A percentile compares a stretch with the other conserved stretches of the same genome.
These are phyloP conservation scores for Colletotrichum incanum DNA, from an alignment of 2,329 filamentous ascomycete species.

Conservation along the genomic window DNA sequence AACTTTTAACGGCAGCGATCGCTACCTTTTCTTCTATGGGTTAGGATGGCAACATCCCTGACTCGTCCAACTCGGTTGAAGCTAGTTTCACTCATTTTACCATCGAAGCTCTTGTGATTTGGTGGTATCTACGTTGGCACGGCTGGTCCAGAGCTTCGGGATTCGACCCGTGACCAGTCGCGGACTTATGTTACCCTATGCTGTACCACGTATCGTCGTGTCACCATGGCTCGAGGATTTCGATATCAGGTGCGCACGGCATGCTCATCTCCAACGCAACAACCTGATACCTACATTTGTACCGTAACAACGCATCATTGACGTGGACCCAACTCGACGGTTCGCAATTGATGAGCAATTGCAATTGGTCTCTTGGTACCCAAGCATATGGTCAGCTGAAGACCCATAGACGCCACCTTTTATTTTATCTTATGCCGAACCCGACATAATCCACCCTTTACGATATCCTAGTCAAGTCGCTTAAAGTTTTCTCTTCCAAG, in stretches of 20 bases:
- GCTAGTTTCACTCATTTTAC: too few species aligned
- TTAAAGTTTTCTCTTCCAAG: background rate
- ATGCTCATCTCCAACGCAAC: background rate
- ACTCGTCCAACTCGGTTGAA: background rate
- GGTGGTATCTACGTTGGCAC: slow-evolving; percentile 3
- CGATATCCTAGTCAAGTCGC: background rate
- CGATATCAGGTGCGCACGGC: background rate
- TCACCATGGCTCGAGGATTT: background rate
- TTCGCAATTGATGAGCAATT: slow-evolving; percentile 1
- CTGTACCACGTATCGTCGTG: slow-evolving; percentile 1
- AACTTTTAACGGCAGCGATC: background rate
- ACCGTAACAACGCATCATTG: background rate
- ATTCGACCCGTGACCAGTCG: background rate
- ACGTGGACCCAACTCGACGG: background rate
- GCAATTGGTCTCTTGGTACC: slow-evolving; percentile 1
- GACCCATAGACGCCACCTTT: slow-evolving; percentile 17
- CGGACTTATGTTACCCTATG: background rate
- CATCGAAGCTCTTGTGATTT: background rate
- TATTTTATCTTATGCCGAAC: slow-evolving; percentile 24
- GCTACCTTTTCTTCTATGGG: background rate
- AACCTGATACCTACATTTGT: slow-evolving; percentile 7
- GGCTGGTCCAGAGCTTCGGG: slow-evolving; percentile 24
- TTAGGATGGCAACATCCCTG: too few species aligned
- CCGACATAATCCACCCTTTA: slow-evolving; percentile 17
- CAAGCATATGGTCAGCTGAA: slow-evolving; percentile 16